phyloP scores from a whole-genome alignment of 345 rosid genomes.

The Arabidopsis arenosa region DNA sequence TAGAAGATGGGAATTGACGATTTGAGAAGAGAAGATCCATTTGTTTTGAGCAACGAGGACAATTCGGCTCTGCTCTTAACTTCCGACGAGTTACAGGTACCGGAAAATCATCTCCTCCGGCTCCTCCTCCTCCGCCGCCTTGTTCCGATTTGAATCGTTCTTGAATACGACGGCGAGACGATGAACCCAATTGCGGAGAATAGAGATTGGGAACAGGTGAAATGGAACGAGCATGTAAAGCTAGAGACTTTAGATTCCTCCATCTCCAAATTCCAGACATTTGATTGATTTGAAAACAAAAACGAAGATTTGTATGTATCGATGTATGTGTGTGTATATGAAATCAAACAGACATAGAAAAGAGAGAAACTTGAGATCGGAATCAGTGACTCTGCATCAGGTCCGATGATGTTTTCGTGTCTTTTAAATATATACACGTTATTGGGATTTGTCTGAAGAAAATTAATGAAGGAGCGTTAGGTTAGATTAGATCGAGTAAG shows the following conservation, averaged over 20 bases:
- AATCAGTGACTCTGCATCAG: constrained; percentile 36
- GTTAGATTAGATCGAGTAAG: constrained; percentile 36
- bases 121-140: constrained; percentile 40
- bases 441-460: neutral
- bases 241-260: constrained; percentile 56
- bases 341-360: constrained; percentile 6
- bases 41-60: constrained; percentile 90
- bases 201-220: constrained; percentile 51
- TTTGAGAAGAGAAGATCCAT: constrained; percentile 85
- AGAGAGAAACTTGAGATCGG: constrained; percentile 34
- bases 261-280: constrained; percentile 79
- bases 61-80: constrained; percentile 85
- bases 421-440: constrained; percentile 7
- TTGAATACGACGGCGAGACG: constrained; percentile 56
- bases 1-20: constrained; percentile 52
- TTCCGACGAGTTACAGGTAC: constrained; percentile 50
- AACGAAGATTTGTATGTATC: neutral
- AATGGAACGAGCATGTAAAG: constrained; percentile 43
- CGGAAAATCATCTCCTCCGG: constrained; percentile 37
- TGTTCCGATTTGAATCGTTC: constrained; percentile 79
- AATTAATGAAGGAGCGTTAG: constrained; percentile 40
- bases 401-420: constrained; percentile 35
- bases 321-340: neutral
- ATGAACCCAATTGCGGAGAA: constrained; percentile 47
- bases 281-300: constrained; percentile 16